Conservation (phyloP, 352 stramenopile species). For the Phytophthora pinifolia region DNA sequence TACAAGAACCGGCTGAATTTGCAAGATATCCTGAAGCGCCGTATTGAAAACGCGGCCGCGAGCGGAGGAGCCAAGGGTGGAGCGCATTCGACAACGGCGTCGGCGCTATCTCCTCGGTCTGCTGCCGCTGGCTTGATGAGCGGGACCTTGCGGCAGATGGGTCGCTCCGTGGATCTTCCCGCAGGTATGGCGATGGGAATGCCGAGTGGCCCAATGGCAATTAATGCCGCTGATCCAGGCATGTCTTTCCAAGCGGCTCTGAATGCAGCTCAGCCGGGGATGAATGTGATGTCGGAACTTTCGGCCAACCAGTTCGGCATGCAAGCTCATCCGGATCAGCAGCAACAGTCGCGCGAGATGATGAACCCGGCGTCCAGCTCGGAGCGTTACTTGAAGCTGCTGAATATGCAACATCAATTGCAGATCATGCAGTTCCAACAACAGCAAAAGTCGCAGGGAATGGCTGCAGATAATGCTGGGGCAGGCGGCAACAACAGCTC, state of each 20-base stretch:
- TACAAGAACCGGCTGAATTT: constrained; percentile 91
- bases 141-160: constrained; percentile 30
- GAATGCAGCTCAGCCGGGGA: constrained; percentile 31
- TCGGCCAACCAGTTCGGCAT: constrained; percentile 45
- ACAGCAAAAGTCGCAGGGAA: constrained; percentile 48
- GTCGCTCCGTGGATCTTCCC: constrained; percentile 19
- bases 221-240: constrained; percentile 23
- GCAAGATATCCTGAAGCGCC: constrained; percentile 85
- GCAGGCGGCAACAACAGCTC: constrained; percentile 31
- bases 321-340: constrained; percentile 32
- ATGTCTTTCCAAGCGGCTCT: constrained; percentile 40
- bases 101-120: constrained; percentile 32
- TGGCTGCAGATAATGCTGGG: constrained; percentile 33
- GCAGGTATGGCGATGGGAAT: constrained; percentile 23
- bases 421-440: constrained; percentile 88
- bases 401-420: constrained; percentile 87
- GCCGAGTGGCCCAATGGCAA: constrained; percentile 25
- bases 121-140: constrained; percentile 36
- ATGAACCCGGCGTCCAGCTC: constrained; percentile 49
- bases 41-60: constrained; percentile 53
- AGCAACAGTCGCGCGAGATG: constrained; percentile 45
- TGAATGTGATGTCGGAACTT: constrained; percentile 36
- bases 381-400: constrained; percentile 80
- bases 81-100: not conserved
- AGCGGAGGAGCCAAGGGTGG: constrained; percentile 24